Evolutionary conservation across 768 basidiomycete species (phyloP).

Genomic region (Boletus rex-veris): DNA sequence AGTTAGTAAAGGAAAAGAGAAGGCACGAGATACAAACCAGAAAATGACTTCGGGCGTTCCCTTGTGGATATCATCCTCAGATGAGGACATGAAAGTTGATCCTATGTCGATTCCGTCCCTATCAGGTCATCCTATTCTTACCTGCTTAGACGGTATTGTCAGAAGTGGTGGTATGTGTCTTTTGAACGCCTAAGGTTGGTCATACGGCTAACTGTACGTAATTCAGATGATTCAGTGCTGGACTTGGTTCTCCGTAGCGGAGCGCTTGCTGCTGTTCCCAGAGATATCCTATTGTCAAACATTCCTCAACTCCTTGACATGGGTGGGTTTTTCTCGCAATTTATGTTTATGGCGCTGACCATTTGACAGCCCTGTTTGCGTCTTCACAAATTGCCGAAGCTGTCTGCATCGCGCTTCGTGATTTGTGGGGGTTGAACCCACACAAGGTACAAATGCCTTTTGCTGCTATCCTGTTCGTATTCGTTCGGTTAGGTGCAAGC

Average conservation of each 20-base stretch:
- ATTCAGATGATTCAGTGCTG: slow-evolving; percentile 40
- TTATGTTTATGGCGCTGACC: slow-evolving; percentile 1
- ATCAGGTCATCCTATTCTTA: slow-evolving; percentile 26
- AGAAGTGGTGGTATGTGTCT: slow-evolving; percentile 34
- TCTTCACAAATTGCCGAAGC: slow-evolving; percentile 31
- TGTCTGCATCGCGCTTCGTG: slow-evolving; percentile 33
- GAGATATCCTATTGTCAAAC: slow-evolving; percentile 28
- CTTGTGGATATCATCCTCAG: slow-evolving; percentile 31
- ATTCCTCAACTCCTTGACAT: slow-evolving; percentile 41
- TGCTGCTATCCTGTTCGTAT: slow-evolving; percentile 33
- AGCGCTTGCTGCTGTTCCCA: slow-evolving; percentile 34
- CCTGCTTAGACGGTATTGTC: slow-evolving; percentile 32
- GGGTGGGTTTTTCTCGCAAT: slow-evolving; percentile 30
- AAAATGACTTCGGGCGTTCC: slow-evolving; percentile 21
- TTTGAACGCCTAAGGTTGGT: background rate
- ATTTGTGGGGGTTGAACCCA: slow-evolving; percentile 29
- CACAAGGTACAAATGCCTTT: slow-evolving; percentile 30
- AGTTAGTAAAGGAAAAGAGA: slow-evolving; percentile 25
- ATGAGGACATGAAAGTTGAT: slow-evolving; percentile 22
- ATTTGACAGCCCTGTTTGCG: slow-evolving; percentile 15
- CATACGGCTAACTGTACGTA: background rate
- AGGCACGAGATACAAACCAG: slow-evolving; percentile 24
- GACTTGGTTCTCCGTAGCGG: slow-evolving; percentile 41
- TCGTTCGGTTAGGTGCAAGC: slow-evolving; percentile 47
- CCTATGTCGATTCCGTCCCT: slow-evolving; percentile 4